Evolutionary conservation across 768 basidiomycete species (phyloP).

Genomic region (Boletus sensibilis): DNA sequence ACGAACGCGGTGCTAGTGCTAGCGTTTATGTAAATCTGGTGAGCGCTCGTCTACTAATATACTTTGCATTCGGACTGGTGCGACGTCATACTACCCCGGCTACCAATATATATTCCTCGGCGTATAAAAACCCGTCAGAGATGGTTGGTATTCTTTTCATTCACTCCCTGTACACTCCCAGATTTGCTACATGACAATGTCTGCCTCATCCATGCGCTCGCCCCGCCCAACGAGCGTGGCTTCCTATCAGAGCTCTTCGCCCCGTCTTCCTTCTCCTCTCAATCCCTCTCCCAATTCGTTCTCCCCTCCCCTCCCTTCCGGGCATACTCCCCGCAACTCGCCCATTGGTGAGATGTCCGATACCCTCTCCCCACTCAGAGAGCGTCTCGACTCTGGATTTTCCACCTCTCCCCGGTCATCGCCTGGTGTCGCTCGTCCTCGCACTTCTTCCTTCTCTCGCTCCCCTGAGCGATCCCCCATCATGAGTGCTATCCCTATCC

Average conservation of each 20-base stretch:
- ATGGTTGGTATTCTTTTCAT: slow-evolving; percentile 6
- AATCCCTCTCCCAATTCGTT: slow-evolving; percentile 18
- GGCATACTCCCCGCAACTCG: slow-evolving; percentile 6
- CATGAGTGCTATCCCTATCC: neutral
- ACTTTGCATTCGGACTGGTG: slow-evolving; percentile 6
- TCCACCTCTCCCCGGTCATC: slow-evolving; percentile 1
- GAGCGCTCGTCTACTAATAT: neutral
- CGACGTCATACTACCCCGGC: slow-evolving; percentile 12
- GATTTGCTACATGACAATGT: neutral
- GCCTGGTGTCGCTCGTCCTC: neutral
- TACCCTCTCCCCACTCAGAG: slow-evolving; percentile 20
- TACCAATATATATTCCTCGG: slow-evolving; percentile 3
- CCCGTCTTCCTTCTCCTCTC: slow-evolving; percentile 26
- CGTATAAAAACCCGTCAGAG: slow-evolving; percentile 13
- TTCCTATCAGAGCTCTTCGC: slow-evolving; percentile 13
- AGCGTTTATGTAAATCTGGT: neutral
- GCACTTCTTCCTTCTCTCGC: slow-evolving; percentile 15
- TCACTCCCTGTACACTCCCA: neutral
- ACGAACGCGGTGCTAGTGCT: neutral
- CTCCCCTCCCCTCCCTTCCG: neutral
- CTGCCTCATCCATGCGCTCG: slow-evolving; percentile 9
- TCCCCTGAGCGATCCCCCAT: slow-evolving; percentile 17
- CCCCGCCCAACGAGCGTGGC: slow-evolving; percentile 10
- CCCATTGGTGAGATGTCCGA: slow-evolving; percentile 13
- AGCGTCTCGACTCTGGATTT: slow-evolving; percentile 7